Conservation (phyloP, 2,329 filamentous ascomycete genomes). For the Xylaria sp. region DNA sequence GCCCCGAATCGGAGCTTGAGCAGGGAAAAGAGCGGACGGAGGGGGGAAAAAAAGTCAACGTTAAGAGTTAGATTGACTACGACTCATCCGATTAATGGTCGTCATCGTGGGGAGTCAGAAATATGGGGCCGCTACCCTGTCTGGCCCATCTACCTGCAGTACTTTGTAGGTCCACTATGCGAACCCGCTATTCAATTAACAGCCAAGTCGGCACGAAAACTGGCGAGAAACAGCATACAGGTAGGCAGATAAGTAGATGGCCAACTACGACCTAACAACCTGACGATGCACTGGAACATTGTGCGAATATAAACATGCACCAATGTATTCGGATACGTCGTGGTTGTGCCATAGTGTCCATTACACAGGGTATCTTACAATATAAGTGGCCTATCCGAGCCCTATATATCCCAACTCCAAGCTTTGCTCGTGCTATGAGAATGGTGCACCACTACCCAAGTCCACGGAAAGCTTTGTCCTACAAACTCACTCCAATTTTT, state of each 20-base stretch:
- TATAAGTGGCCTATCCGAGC: conserved; percentile 18
- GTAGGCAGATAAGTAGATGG: too few species aligned
- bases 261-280: too few species aligned
- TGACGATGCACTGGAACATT: too few species aligned
- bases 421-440: conserved; percentile 4
- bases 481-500: not conserved
- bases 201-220: too few species aligned
- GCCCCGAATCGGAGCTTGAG: conserved; percentile 37
- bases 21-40: conserved; percentile 16
- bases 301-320: not conserved
- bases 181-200: too few species aligned
- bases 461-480: conserved; percentile 10
- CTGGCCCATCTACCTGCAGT: not conserved
- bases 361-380: conserved; percentile 33
- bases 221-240: too few species aligned
- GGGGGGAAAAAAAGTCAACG: conserved; percentile 16
- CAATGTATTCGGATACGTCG: not conserved
- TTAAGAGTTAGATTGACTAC: conserved; percentile 17
- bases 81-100: conserved; percentile 19
- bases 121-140: not conserved
- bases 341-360: conserved; percentile 14
- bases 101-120: conserved; percentile 35
- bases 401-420: conserved; percentile 36
- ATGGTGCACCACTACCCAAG: conserved; percentile 9
- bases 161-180: not conserved